Percentiles rank a stretch among this genome's conserved stretches.
phyloP scores from a whole-genome alignment of 306 rosid species.

The Trifolium dubium region DNA sequence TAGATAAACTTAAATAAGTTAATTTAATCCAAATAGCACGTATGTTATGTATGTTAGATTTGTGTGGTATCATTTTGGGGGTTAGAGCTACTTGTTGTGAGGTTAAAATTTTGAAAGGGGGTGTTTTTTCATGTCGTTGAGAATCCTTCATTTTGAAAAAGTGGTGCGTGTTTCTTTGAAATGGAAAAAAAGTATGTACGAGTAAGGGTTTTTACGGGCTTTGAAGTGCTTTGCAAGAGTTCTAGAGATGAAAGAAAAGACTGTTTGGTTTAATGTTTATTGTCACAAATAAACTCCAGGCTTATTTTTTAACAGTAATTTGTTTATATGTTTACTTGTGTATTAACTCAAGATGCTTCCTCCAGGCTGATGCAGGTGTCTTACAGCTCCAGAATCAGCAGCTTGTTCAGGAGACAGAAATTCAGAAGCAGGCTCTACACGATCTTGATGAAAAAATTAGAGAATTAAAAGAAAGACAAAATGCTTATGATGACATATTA shows the following conservation, averaged over 20 bases:
- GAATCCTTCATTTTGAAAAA: constrained; percentile 1
- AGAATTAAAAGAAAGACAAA: constrained; percentile 62
- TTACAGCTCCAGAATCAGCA: constrained; percentile 86
- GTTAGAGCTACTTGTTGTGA: constrained; percentile 8
- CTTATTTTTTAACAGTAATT: constrained; percentile 1
- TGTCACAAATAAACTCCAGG: neutral
- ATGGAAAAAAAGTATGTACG: neutral
- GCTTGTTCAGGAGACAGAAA: constrained; percentile 77
- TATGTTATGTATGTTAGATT: neutral
- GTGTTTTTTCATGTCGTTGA: constrained; percentile 31
- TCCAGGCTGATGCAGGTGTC: constrained; percentile 77
- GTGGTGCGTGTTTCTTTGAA: neutral
- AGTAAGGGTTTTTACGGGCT: constrained; percentile 11
- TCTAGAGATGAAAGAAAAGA: constrained; percentile 1
- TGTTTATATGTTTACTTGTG: constrained; percentile 22
- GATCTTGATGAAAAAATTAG: constrained; percentile 64
- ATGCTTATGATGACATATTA: constrained; percentile 70
- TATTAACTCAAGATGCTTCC: constrained; percentile 35
- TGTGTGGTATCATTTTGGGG: constrained; percentile 1
- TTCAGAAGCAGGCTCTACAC: constrained; percentile 73
- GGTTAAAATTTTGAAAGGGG: constrained; percentile 26
- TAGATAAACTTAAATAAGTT: too few species aligned
- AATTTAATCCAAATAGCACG: too few species aligned
- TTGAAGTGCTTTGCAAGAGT: constrained; percentile 1
- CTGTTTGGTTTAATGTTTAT: constrained; percentile 31